phyloP scores from a whole-genome alignment of 306 rosid species.

The Inga leiocalycina region DNA sequence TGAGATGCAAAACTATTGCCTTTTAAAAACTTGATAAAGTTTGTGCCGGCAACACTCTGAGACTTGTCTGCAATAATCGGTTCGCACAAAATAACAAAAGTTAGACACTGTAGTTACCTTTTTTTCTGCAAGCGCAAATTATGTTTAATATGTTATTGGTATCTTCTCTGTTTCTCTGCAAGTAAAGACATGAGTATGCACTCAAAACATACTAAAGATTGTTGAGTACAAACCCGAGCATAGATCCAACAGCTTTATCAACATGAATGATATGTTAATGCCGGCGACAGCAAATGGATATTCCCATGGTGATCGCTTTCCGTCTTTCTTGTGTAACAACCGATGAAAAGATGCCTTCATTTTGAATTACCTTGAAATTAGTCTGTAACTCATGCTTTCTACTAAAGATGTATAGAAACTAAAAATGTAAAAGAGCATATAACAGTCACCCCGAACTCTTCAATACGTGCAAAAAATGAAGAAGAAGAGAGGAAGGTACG shows the following conservation, averaged over 20 bases:
- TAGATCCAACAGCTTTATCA: constrained; percentile 83
- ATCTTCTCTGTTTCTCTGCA: neutral
- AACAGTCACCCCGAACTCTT: constrained; percentile 21
- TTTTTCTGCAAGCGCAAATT: neutral
- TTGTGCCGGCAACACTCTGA: constrained; percentile 69
- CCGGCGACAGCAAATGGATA: constrained; percentile 98
- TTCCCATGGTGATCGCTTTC: constrained; percentile 82
- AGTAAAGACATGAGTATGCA: neutral
- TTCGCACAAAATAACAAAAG: constrained; percentile 1
- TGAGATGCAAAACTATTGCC: constrained; percentile 49
- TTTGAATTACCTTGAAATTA: constrained; percentile 63
- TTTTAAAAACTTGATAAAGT: constrained; percentile 78
- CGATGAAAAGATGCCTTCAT: constrained; percentile 92
- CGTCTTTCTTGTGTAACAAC: constrained; percentile 79
- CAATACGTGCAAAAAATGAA: constrained; percentile 18
- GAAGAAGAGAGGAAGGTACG: neutral
- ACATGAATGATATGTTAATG: constrained; percentile 83
- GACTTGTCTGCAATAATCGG: constrained; percentile 57
- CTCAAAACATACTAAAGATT: neutral
- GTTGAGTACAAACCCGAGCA: constrained; percentile 51
- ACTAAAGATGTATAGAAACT: neutral
- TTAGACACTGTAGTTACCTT: too few species aligned
- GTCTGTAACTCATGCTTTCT: constrained; percentile 46
- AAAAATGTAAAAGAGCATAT: neutral
- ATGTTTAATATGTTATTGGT: neutral